Conservation (phyloP, 495 filamentous ascomycete species). For the Neurospora pannonica region DNA sequence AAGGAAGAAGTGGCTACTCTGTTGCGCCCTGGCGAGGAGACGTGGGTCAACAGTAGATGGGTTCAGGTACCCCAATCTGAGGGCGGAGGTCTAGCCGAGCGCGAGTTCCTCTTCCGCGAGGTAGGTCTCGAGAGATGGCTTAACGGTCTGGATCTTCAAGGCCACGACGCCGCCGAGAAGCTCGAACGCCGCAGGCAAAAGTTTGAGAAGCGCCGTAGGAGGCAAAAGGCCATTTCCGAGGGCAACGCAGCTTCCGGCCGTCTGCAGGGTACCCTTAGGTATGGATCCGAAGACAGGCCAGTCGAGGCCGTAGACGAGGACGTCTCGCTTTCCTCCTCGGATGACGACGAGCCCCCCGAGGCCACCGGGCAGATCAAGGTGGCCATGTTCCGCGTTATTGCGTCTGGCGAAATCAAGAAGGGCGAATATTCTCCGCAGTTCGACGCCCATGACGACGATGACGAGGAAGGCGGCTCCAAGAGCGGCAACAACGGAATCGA, state of each 20-base stretch:
- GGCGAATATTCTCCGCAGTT: slow-evolving; percentile 98
- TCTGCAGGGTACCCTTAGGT: slow-evolving; percentile 54
- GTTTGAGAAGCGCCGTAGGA: slow-evolving; percentile 73
- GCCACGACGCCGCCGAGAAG: slow-evolving; percentile 74
- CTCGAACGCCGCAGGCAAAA: slow-evolving; percentile 79
- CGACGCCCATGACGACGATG: slow-evolving; percentile 90
- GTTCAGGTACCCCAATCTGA: slow-evolving; percentile 86
- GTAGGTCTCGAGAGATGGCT: slow-evolving; percentile 94
- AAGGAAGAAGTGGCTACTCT: slow-evolving; percentile 98
- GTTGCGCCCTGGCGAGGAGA: slow-evolving; percentile 87
- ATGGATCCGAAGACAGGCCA: slow-evolving; percentile 64
- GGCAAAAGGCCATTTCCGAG: slow-evolving; percentile 47
- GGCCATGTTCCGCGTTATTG: slow-evolving; percentile 88
- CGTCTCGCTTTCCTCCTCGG: slow-evolving; percentile 63
- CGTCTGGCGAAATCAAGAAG: slow-evolving; percentile 92
- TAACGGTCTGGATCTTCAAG: slow-evolving; percentile 85
- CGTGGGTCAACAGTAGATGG: slow-evolving; percentile 98
- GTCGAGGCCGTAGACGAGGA: slow-evolving; percentile 67
- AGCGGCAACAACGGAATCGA: slow-evolving; percentile 33
- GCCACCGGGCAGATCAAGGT: slow-evolving; percentile 97
- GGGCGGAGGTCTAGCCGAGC: slow-evolving; percentile 87
- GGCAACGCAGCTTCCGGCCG: slow-evolving; percentile 32
- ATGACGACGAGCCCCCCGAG: slow-evolving; percentile 85
- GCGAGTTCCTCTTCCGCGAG: slow-evolving; percentile 95
- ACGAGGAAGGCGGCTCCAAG: slow-evolving; percentile 42